phyloP scores from a whole-genome alignment of 2,329 filamentous ascomycete species.

The Monilinia aucupariae region DNA sequence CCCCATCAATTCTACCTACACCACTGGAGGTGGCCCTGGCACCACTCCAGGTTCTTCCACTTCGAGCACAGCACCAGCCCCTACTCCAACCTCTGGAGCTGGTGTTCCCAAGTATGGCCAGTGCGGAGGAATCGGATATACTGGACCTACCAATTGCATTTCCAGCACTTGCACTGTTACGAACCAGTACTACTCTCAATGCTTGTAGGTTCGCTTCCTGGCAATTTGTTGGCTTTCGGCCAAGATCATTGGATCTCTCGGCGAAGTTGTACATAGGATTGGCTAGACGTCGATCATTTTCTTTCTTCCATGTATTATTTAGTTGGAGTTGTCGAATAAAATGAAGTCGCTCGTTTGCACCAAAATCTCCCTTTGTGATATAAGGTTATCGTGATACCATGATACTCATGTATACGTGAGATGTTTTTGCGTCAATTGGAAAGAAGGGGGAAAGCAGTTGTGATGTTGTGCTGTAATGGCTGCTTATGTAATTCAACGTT shows the following conservation, averaged over 20 bases:
- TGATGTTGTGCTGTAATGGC: too few species aligned
- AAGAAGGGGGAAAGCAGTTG: too few species aligned
- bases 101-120: conserved; percentile 21
- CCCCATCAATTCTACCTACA: conserved; percentile 34
- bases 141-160: conserved; percentile 22
- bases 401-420: background rate
- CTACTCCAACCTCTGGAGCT: background rate
- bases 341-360: conserved; percentile 5
- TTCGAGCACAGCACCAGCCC: background rate
- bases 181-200: conserved; percentile 27
- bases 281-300: conserved; percentile 6
- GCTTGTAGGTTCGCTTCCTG: conserved; percentile 13
- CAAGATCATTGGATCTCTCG: background rate
- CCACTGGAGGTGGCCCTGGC: conserved; percentile 6
- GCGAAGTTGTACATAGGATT: conserved; percentile 15
- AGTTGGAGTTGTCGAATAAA: background rate
- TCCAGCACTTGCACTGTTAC: conserved; percentile 19
- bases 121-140: conserved; percentile 26
- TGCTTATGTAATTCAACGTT: background rate
- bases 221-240: background rate
- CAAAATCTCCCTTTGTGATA: background rate
- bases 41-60: conserved; percentile 4
- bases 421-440: background rate
- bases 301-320: conserved; percentile 14
- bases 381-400: background rate